phyloP scores from a whole-genome alignment of 164 flowering plant genomes.

The Berberis vulgaris region DNA sequence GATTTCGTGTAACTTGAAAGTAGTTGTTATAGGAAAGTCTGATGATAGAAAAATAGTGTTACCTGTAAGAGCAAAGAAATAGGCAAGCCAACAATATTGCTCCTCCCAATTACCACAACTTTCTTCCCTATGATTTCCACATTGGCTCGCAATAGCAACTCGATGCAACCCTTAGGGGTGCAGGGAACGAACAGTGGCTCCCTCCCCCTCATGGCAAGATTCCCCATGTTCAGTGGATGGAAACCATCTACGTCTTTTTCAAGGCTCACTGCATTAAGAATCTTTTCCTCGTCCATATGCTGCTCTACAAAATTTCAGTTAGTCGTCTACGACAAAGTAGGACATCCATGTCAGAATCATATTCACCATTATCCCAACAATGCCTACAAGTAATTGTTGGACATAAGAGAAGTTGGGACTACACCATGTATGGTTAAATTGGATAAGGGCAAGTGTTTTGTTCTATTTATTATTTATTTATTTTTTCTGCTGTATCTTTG shows the following conservation, averaged over 20 bases:
- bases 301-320: conserved; percentile 24
- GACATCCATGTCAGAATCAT: neutral
- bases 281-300: conserved; percentile 69
- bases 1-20: neutral
- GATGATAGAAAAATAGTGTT: neutral
- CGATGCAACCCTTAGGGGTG: conserved; percentile 78
- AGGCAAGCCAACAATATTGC: conserved; percentile 80
- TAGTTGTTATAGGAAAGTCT: neutral
- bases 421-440: no score
- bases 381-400: neutral
- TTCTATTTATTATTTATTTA: no score
- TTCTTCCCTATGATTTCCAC: conserved; percentile 64
- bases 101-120: conserved; percentile 79
- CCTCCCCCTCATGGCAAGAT: conserved; percentile 73
- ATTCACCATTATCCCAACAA: neutral
- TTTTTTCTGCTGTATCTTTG: no score
- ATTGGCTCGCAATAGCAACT: conserved; percentile 49
- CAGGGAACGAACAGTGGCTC: conserved; percentile 81
- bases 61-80: conserved; percentile 77
- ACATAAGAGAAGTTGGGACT: no score
- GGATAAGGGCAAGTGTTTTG: no score
- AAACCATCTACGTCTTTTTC: conserved; percentile 91
- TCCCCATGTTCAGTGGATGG: conserved; percentile 77
- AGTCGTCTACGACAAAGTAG: conserved; percentile 5
- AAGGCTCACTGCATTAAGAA: conserved; percentile 43